Conservation (phyloP, 306 rosid genomes). For the Lithocarpus polystachyus region DNA sequence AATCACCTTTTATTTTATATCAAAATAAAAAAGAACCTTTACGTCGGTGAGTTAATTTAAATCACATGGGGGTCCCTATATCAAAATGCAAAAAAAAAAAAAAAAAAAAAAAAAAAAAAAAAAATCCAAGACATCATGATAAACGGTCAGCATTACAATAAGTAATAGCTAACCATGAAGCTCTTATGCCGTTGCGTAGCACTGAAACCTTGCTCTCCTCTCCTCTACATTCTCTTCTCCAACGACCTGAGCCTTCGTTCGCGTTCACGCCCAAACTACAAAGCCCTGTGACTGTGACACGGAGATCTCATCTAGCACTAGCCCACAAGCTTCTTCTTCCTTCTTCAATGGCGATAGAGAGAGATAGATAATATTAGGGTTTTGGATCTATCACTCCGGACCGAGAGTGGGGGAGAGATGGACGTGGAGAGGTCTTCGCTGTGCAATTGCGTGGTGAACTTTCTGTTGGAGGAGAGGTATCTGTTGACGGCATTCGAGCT, state of each 20-base stretch:
- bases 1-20: no score
- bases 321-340: neutral
- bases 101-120: neutral
- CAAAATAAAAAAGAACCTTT: no score
- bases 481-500: constrained; percentile 92
- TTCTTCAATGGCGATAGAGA: constrained; percentile 38
- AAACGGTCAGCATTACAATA: neutral
- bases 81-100: neutral
- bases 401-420: constrained; percentile 33
- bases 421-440: constrained; percentile 92
- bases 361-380: constrained; percentile 13
- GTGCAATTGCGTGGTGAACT: constrained; percentile 98
- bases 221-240: neutral
- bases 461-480: constrained; percentile 89
- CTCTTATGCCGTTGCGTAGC: neutral
- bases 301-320: constrained; percentile 22
- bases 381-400: constrained; percentile 22
- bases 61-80: no score
- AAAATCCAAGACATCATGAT: neutral
- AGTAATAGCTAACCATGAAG: neutral
- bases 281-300: neutral
- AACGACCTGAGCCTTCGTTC: neutral
- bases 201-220: neutral
- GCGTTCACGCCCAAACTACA: neutral
- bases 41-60: no score